Conservation (phyloP, 768 basidiomycete genomes). For the Suillus occidentalis region DNA sequence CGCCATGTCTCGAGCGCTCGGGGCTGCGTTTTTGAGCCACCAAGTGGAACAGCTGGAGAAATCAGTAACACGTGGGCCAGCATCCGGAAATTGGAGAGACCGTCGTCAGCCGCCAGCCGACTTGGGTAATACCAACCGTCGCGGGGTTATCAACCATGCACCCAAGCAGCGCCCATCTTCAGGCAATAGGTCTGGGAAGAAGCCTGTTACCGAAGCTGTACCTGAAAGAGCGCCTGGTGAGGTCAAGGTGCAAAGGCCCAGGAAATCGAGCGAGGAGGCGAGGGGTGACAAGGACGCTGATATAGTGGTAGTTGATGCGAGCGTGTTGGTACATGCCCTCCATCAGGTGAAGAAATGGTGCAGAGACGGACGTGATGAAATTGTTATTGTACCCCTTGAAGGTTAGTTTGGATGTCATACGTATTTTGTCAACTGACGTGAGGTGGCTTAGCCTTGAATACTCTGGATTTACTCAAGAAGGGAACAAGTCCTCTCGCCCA, state of each 20-base stretch:
- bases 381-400: slow-evolving; percentile 85
- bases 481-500: slow-evolving; percentile 77
- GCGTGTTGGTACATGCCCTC: slow-evolving; percentile 76
- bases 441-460: slow-evolving; percentile 69
- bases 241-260: slow-evolving; percentile 14
- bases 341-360: slow-evolving; percentile 84
- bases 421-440: slow-evolving; percentile 11
- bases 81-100: slow-evolving; percentile 64
- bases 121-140: slow-evolving; percentile 16
- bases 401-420: slow-evolving; percentile 46
- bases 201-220: slow-evolving; percentile 16
- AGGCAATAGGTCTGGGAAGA: slow-evolving; percentile 24
- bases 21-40: slow-evolving; percentile 83
- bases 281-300: slow-evolving; percentile 61
- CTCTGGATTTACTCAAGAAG: slow-evolving; percentile 91
- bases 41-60: slow-evolving; percentile 89
- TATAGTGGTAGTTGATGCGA: slow-evolving; percentile 76
- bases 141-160: slow-evolving; percentile 15
- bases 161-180: slow-evolving; percentile 26
- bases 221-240: slow-evolving; percentile 23
- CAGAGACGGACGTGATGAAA: slow-evolving; percentile 70
- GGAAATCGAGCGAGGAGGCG: slow-evolving; percentile 28
- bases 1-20: slow-evolving; percentile 85
- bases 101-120: slow-evolving; percentile 34
- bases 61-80: slow-evolving; percentile 54